phyloP scores from a whole-genome alignment of 2,329 filamentous ascomycete species.

The Epichloe uncinata region DNA sequence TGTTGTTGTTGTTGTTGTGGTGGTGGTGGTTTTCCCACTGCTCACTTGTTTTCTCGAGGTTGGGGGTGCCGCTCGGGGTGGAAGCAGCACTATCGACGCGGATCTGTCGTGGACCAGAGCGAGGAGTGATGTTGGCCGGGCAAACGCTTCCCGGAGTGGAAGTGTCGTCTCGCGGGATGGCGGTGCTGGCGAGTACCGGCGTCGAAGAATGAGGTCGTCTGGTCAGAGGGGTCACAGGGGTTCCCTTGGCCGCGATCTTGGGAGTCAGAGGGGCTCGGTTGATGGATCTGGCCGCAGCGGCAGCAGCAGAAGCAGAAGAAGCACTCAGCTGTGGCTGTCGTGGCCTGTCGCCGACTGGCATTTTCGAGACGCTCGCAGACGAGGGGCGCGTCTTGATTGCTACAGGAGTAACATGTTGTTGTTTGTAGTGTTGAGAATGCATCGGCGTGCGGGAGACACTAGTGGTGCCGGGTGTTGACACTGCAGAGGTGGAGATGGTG shows the following conservation, averaged over 20 bases:
- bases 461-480: background rate
- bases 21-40: constrained; percentile 33
- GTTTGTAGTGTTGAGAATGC: background rate
- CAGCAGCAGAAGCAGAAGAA: constrained; percentile 37
- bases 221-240: constrained; percentile 27
- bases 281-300: constrained; percentile 39
- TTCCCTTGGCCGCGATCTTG: constrained; percentile 37
- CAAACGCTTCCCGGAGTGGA: constrained; percentile 40
- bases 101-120: constrained; percentile 59
- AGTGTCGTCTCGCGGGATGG: constrained; percentile 30
- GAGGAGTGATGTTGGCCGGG: constrained; percentile 60
- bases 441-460: background rate
- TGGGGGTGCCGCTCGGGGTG: constrained; percentile 52
- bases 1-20: background rate
- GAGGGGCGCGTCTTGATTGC: constrained; percentile 1
- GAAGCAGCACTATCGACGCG: constrained; percentile 55
- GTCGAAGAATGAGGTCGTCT: constrained; percentile 17
- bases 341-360: constrained; percentile 41
- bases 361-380: constrained; percentile 14
- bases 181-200: constrained; percentile 9
- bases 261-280: constrained; percentile 38
- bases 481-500: background rate
- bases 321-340: constrained; percentile 53
- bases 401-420: constrained; percentile 3
- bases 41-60: constrained; percentile 27